Evolutionary conservation across 176 grass and related monocot species (phyloP).

Genomic region (Panicum miliaceum): DNA sequence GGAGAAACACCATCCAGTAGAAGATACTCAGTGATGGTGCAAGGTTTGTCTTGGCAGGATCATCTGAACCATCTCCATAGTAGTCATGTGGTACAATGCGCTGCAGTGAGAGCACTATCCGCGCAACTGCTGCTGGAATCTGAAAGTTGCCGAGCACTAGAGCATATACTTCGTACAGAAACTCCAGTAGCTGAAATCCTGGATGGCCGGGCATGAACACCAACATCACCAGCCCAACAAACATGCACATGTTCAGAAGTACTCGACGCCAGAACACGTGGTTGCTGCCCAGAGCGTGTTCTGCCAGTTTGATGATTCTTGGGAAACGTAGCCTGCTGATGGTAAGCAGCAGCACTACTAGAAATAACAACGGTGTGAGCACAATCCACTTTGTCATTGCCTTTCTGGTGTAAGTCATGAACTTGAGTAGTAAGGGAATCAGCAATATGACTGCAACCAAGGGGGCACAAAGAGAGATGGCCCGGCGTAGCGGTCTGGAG

Average conservation of each 20-base stretch:
- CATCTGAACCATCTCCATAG: too few relatives aligned
- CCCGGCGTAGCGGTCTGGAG: neutral
- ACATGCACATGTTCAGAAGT: neutral
- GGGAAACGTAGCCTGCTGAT: neutral
- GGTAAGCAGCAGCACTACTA: neutral
- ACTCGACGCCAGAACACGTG: neutral
- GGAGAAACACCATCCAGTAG: slow-evolving; percentile 15
- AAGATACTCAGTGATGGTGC: neutral
- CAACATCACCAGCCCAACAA: neutral
- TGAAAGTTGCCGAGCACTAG: neutral
- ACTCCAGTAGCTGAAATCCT: accelerated
- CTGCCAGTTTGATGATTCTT: neutral
- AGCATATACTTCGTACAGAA: accelerated
- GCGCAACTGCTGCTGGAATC: neutral
- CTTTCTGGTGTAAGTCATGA: neutral
- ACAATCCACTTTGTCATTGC: neutral
- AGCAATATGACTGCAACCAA: neutral
- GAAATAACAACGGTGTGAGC: neutral
- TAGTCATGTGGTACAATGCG: neutral
- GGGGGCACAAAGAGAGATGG: neutral
- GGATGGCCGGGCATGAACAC: neutral
- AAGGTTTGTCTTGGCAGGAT: neutral
- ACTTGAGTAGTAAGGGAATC: neutral
- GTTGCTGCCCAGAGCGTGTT: neutral
- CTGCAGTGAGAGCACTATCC: neutral